phyloP scores from a whole-genome alignment of 352 stramenopile species.

The Phytophthora sp. region DNA sequence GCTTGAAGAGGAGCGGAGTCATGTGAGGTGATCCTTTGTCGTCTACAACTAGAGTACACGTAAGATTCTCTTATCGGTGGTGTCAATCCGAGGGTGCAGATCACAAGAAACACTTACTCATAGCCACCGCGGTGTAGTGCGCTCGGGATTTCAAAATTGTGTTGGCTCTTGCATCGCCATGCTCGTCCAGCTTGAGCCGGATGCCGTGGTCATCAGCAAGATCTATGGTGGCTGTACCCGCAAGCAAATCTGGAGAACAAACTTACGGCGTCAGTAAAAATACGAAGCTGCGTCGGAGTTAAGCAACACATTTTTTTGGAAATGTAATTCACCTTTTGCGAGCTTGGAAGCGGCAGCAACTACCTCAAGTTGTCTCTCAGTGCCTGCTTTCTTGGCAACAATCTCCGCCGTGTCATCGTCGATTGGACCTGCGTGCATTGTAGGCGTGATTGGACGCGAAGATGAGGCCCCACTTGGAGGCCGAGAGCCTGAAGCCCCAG shows the following conservation, averaged over 20 bases:
- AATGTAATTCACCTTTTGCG: constrained; percentile 76
- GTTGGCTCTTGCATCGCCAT: constrained; percentile 39
- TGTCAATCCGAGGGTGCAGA: no score
- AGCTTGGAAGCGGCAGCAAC: constrained; percentile 49
- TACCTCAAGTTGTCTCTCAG: constrained; percentile 62
- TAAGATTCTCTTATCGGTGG: background rate
- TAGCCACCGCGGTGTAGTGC: constrained; percentile 54
- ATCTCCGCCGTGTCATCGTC: constrained; percentile 33
- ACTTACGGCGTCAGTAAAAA: background rate
- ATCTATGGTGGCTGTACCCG: constrained; percentile 50
- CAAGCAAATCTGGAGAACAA: constrained; percentile 44
- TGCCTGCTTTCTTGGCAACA: constrained; percentile 39
- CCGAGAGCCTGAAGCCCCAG: constrained; percentile 8
- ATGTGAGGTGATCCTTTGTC: constrained; percentile 42
- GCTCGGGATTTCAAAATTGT: constrained; percentile 48
- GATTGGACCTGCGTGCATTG: constrained; percentile 9
- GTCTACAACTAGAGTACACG: constrained; percentile 32
- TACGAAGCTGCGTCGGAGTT: no score
- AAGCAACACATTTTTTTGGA: no score
- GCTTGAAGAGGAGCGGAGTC: constrained; percentile 44
- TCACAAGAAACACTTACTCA: no score
- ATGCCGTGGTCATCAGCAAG: constrained; percentile 50
- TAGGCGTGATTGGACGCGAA: constrained; percentile 18
- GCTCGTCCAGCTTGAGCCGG: constrained; percentile 58
- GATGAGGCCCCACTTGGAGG: constrained; percentile 25